phyloP scores from a whole-genome alignment of 2,329 filamentous ascomycete genomes.

The Tolypocladium sp. region DNA sequence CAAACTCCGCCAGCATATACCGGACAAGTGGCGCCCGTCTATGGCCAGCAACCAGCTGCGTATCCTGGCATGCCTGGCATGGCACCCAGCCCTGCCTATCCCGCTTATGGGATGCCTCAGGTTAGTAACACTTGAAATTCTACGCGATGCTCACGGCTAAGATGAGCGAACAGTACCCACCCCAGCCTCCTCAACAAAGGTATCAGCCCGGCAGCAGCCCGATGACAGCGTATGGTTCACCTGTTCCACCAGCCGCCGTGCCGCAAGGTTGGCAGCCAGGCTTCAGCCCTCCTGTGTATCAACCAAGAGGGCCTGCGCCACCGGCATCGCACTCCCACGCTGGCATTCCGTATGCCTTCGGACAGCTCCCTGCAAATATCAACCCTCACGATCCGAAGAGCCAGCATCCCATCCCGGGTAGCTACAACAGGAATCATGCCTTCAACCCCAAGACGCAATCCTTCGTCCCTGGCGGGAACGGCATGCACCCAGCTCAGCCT shows the following conservation, averaged over 20 bases:
- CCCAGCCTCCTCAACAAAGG: constrained; percentile 20
- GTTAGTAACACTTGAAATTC: constrained; percentile 24
- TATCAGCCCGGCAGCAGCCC: constrained; percentile 24
- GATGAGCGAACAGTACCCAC: constrained; percentile 16
- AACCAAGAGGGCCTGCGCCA: constrained; percentile 16
- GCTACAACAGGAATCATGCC: constrained; percentile 65
- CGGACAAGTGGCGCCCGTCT: constrained; percentile 36
- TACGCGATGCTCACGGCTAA: neutral
- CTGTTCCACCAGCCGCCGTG: constrained; percentile 19
- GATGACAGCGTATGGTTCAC: constrained; percentile 25
- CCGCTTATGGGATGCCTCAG: constrained; percentile 36
- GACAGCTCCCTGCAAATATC: constrained; percentile 63
- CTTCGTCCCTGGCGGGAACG: constrained; percentile 61
- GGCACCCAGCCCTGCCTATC: constrained; percentile 30
- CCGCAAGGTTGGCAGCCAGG: constrained; percentile 27
- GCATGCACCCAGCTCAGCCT: constrained; percentile 38
- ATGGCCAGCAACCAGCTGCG: constrained; percentile 30
- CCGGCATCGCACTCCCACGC: constrained; percentile 19
- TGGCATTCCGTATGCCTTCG: constrained; percentile 60
- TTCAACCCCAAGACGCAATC: constrained; percentile 95
- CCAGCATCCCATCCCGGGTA: constrained; percentile 77
- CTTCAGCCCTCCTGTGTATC: constrained; percentile 21
- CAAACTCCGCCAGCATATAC: constrained; percentile 38
- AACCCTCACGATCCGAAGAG: constrained; percentile 64
- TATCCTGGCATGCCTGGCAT: constrained; percentile 35